Conservation (phyloP, 352 stramenopile genomes). For the Elongisporangium anandrum region DNA sequence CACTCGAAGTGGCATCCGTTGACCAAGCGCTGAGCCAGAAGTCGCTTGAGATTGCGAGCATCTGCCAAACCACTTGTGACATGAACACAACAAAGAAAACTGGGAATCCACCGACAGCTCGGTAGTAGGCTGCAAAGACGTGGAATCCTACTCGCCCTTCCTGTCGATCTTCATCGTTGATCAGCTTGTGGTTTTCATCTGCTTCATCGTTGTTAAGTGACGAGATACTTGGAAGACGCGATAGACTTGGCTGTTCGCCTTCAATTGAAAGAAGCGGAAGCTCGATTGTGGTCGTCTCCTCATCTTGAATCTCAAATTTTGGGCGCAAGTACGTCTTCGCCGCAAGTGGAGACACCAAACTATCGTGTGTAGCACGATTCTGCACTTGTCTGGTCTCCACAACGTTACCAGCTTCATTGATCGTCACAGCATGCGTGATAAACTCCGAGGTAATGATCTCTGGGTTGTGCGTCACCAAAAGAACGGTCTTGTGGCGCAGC, state of each 20-base stretch:
- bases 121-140: conserved; percentile 9
- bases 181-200: conserved; percentile 10
- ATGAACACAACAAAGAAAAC: conserved; percentile 8
- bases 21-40: conserved; percentile 51
- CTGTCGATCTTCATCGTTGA: too few species aligned
- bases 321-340: too few species aligned
- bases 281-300: too few species aligned
- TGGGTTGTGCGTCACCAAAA: conserved; percentile 52
- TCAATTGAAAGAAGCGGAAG: too few species aligned
- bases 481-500: conserved; percentile 42
- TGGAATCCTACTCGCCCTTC: too few species aligned
- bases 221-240: too few species aligned
- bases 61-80: conserved; percentile 54
- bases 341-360: conserved; percentile 11
- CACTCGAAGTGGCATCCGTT: conserved; percentile 18
- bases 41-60: conserved; percentile 48
- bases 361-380: neutral
- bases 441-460: conserved; percentile 32
- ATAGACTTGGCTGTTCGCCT: too few species aligned
- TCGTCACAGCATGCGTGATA: conserved; percentile 21
- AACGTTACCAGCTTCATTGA: conserved; percentile 10
- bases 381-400: conserved; percentile 4
- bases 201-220: conserved; percentile 1
- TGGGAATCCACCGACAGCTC: conserved; percentile 13
- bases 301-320: too few species aligned